Conservation (phyloP, 805 yeast species). For the Candida cerambycidarum region DNA sequence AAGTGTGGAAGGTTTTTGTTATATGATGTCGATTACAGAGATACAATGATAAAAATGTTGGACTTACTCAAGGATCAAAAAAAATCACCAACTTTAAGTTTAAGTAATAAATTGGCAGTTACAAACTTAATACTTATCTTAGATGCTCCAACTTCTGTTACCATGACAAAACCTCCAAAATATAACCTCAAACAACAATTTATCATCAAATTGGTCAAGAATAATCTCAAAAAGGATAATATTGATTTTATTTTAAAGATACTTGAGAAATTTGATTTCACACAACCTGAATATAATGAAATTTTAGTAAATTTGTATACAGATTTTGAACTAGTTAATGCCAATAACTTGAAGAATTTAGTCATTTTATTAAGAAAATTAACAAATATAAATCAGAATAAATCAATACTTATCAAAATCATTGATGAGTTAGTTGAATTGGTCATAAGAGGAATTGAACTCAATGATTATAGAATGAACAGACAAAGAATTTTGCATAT, state of each 20-base stretch:
- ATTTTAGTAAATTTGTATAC: conserved; percentile 45
- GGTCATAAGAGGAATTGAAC: conserved; percentile 65
- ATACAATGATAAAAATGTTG: conserved; percentile 64
- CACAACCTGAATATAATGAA: conserved; percentile 33
- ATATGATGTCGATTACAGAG: conserved; percentile 53
- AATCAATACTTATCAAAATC: conserved; percentile 42
- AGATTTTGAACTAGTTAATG: conserved; percentile 61
- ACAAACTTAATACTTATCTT: conserved; percentile 54
- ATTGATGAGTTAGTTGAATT: conserved; percentile 67
- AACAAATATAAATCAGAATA: conserved; percentile 28
- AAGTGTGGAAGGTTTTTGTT: conserved; percentile 67
- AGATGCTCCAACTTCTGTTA: conserved; percentile 49
- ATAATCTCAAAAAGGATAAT: conserved; percentile 46
- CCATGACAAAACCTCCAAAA: conserved; percentile 2
- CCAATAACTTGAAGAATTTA: conserved; percentile 40
- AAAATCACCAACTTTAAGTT: conserved; percentile 48
- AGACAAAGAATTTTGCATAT: conserved; percentile 62
- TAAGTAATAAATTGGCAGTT: conserved; percentile 58
- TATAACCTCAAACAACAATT: conserved; percentile 32
- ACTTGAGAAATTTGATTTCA: conserved; percentile 49
- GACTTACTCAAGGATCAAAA: conserved; percentile 51
- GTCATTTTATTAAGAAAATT: conserved; percentile 6
- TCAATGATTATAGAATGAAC: conserved; percentile 56
- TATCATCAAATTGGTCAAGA: conserved; percentile 43
- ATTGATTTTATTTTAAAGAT: conserved; percentile 19